Evolutionary conservation across 306 rosid genomes (phyloP), one percentile per base, ranked within the genome.

Genomic region (Corylus heterophylla): DNA sequence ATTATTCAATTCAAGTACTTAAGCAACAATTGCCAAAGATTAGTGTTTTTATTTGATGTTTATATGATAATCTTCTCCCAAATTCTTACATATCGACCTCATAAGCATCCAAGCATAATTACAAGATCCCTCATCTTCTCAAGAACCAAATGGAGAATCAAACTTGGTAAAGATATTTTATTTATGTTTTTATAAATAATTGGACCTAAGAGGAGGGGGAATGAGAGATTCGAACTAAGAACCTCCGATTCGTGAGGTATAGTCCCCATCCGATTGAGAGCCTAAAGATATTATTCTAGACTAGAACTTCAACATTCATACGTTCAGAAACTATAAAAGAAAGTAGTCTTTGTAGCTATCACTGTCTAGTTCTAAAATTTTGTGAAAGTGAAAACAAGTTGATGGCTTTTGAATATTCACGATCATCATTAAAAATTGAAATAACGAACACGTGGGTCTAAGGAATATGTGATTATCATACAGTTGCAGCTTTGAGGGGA

Each of bases 401-500:
- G 4, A 63, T 6, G 8, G 42, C 42, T 63, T 62, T 64, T 25
- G 44, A 35, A 27, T 66, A 1, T 66, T n/a, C 20, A 16, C 5
- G 18, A n/a, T 8, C 25, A 67, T 42, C 42, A 67, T 42, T 9
- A 12, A 6, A 54, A 7, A 55, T 2, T 7, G 18, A 62, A 82
- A 56, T 14, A 69, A 69, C 8, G 64, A 78, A 58, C 45, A 67
- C 12, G 18, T 51, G 59, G 8, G 16, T 37, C 75, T 48, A 63
- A 35, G 75, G 45, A 63, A 12, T 70, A 59, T 44, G 31, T 8
- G 48, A 76, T 88, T 4, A 67, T 67, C 89, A 91, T 55, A 93
- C 96, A 76, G 93, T 81, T 49, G 98, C 90, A 79, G 96, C 92
- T 67, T 89, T 91, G 79, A 90, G 88, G 39, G 92, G 77, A 74